phyloP scores from a whole-genome alignment of 495 filamentous ascomycete genomes.

The Aspergillus coremiiformis region DNA sequence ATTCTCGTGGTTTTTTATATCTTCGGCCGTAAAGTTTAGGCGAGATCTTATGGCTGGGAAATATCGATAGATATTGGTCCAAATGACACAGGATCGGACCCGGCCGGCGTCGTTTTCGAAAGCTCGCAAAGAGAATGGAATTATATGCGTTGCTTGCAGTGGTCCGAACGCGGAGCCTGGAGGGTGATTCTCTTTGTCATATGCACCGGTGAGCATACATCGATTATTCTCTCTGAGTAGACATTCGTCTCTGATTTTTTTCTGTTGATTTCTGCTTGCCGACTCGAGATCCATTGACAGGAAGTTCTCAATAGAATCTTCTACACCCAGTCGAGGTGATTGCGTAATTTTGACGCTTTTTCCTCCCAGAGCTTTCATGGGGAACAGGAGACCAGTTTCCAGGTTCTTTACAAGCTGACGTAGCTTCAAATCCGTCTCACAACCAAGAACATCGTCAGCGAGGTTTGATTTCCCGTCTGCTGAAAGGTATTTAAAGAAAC shows the following conservation, averaged over 20 bases:
- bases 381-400: conserved; percentile 4
- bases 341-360: conserved; percentile 2
- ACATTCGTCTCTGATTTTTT: conserved; percentile 4
- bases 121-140: conserved; percentile 7
- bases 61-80: background rate
- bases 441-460: conserved; percentile 7
- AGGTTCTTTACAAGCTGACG: conserved; percentile 9
- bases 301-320: conserved; percentile 14
- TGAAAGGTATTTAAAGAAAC: conserved; percentile 9
- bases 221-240: conserved; percentile 1
- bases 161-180: background rate
- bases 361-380: conserved; percentile 2
- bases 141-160: conserved; percentile 10
- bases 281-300: background rate
- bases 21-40: background rate
- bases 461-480: conserved; percentile 3
- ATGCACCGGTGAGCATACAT: conserved; percentile 5
- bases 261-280: background rate
- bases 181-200: background rate
- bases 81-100: background rate
- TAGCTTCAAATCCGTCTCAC: conserved; percentile 5
- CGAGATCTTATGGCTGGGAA: background rate
- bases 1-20: background rate
- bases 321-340: conserved; percentile 3
- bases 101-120: background rate